These are phyloP conservation scores for Balakata baccata DNA, from an alignment of 345 rosid genomes.

Conservation along the genomic window DNA sequence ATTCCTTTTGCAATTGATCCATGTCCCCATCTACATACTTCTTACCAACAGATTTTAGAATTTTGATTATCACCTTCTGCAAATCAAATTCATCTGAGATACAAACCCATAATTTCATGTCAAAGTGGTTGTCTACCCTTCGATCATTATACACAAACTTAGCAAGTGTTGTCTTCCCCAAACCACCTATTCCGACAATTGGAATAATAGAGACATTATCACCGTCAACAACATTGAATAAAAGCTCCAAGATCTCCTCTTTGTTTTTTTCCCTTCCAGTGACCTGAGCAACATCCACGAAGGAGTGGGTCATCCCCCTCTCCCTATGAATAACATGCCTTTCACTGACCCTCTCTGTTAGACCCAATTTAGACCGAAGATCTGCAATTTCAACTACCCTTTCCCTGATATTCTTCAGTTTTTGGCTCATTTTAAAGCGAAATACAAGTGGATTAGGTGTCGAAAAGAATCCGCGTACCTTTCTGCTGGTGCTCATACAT, in stretches of 20 bases:
- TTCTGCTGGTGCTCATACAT: background rate
- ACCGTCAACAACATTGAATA: background rate
- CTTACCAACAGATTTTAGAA: background rate
- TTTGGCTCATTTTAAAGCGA: too few relatives aligned
- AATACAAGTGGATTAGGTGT: background rate
- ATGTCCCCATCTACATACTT: background rate
- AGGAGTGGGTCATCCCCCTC: background rate
- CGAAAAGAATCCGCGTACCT: background rate
- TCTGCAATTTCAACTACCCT: too few relatives aligned
- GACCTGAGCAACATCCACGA: background rate
- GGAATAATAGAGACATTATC: background rate
- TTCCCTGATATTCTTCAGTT: too few relatives aligned
- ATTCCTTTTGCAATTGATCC: background rate
- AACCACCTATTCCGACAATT: constrained; percentile 6
- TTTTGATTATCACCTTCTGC: background rate
- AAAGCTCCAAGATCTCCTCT: background rate
- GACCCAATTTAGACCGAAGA: too few relatives aligned
- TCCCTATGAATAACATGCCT: too few relatives aligned
- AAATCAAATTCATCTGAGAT: background rate
- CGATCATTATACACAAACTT: constrained; percentile 11
- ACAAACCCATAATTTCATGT: background rate
- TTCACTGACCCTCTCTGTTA: too few relatives aligned
- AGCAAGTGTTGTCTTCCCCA: constrained; percentile 17
- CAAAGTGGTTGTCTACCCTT: background rate
- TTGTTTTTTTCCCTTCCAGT: constrained; percentile 13